A percentile compares a stretch with the other conserved stretches of the same genome.
Evolutionary conservation across 805 yeast genomes (phyloP).

Genomic region (Yamadazyma endophytica): DNA sequence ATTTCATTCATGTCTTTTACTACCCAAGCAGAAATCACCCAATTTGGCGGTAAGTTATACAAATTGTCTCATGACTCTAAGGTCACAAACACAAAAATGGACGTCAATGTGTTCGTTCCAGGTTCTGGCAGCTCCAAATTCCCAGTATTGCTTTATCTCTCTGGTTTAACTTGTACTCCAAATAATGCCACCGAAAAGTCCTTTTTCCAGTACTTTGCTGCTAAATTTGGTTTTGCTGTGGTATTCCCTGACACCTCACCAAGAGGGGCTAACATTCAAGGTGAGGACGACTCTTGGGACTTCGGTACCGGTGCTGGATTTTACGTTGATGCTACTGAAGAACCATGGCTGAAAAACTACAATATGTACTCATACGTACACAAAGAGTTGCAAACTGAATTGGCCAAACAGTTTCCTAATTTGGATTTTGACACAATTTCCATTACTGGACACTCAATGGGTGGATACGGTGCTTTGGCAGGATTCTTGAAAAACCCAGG

Average conservation of each 20-base stretch:
- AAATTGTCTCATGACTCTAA: constrained; percentile 74
- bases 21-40: constrained; percentile 49
- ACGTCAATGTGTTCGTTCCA: constrained; percentile 81
- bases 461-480: constrained; percentile 89
- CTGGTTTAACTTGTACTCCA: constrained; percentile 93
- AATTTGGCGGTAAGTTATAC: constrained; percentile 70
- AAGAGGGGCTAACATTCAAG: constrained; percentile 70
- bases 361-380: constrained; percentile 83
- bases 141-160: constrained; percentile 75
- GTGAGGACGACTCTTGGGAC: constrained; percentile 84
- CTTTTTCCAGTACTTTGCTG: constrained; percentile 75
- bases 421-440: constrained; percentile 66
- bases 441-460: constrained; percentile 98
- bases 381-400: constrained; percentile 58
- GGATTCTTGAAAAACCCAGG: constrained; percentile 65
- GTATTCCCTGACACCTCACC: constrained; percentile 98
- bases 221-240: constrained; percentile 77
- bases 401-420: constrained; percentile 38
- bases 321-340: constrained; percentile 78
- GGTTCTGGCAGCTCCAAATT: constrained; percentile 33
- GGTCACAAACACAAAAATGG: constrained; percentile 68
- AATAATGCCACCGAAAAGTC: constrained; percentile 94
- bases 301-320: constrained; percentile 96
- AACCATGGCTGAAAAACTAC: constrained; percentile 69
- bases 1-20: constrained; percentile 47